phyloP scores from a whole-genome alignment of 2,329 filamentous ascomycete species.

The Chrysosphaeria jannelii region DNA sequence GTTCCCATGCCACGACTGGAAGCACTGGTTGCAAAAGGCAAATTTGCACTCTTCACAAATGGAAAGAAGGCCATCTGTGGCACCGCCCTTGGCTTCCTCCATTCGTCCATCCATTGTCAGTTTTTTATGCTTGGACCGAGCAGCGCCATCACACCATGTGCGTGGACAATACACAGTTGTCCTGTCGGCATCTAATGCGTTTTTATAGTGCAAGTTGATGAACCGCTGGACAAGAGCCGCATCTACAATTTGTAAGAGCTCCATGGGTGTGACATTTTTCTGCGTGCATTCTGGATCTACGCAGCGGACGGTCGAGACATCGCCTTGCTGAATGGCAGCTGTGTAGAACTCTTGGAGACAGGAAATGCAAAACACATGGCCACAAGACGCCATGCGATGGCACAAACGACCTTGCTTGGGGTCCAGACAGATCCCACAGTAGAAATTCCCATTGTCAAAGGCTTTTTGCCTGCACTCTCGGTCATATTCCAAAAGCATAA shows the following conservation, averaged over 20 bases:
- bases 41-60: slow-evolving; percentile 75
- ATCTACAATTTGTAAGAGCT: slow-evolving; percentile 50
- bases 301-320: slow-evolving; percentile 53
- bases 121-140: slow-evolving; percentile 43
- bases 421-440: slow-evolving; percentile 71
- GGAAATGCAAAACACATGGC: slow-evolving; percentile 69
- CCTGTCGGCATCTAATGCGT: slow-evolving; percentile 71
- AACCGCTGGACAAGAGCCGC: slow-evolving; percentile 56
- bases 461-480: slow-evolving; percentile 38
- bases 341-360: slow-evolving; percentile 81
- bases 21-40: slow-evolving; percentile 50
- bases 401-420: slow-evolving; percentile 67
- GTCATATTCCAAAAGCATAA: slow-evolving; percentile 50
- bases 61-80: slow-evolving; percentile 21
- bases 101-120: no score
- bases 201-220: slow-evolving; percentile 73
- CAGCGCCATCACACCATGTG: slow-evolving; percentile 74
- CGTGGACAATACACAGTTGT: slow-evolving; percentile 80
- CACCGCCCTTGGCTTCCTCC: not conserved
- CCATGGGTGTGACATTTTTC: slow-evolving; percentile 44
- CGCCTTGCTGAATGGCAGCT: slow-evolving; percentile 59
- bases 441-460: slow-evolving; percentile 63
- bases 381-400: slow-evolving; percentile 55
- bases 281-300: slow-evolving; percentile 52
- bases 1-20: slow-evolving; percentile 76